These are phyloP conservation scores for Penicillium sp. DNA, from an alignment of 2,329 filamentous ascomycete species.

Conservation along the genomic window DNA sequence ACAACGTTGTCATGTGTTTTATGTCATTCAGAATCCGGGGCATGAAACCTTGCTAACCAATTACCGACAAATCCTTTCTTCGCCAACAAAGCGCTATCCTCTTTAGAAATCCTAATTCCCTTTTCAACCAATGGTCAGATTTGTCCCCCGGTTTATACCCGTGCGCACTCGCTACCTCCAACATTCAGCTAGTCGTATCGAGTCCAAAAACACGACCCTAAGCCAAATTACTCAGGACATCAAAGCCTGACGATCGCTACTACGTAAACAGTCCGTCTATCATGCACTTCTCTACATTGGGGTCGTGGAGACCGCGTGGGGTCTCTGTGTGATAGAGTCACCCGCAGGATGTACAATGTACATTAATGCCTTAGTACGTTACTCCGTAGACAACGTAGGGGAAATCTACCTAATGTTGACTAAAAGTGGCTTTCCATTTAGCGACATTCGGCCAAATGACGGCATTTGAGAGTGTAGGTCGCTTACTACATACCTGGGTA, in stretches of 20 bases:
- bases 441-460: conserved; percentile 2
- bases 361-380: conserved; percentile 1
- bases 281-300: conserved; percentile 22
- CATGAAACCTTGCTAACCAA: not conserved
- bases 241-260: conserved; percentile 13
- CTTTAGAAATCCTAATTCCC: conserved; percentile 3
- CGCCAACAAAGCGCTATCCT: not conserved
- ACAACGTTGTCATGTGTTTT: too few relatives aligned
- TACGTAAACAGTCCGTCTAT: conserved; percentile 7
- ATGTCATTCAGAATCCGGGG: not conserved
- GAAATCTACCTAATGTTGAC: not conserved
- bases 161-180: conserved; percentile 5
- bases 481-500: not conserved
- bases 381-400: not conserved
- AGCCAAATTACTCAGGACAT: not conserved
- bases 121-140: conserved; percentile 5
- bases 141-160: conserved; percentile 5
- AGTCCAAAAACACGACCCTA: not conserved
- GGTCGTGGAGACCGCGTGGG: conserved; percentile 17
- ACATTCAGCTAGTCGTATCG: not conserved
- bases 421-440: not conserved
- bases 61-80: not conserved
- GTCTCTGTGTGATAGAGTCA: conserved; percentile 15
- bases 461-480: not conserved
- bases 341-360: conserved; percentile 9